phyloP scores from a whole-genome alignment of 2,329 filamentous ascomycete genomes.

The Rhynchosporium secalis region DNA sequence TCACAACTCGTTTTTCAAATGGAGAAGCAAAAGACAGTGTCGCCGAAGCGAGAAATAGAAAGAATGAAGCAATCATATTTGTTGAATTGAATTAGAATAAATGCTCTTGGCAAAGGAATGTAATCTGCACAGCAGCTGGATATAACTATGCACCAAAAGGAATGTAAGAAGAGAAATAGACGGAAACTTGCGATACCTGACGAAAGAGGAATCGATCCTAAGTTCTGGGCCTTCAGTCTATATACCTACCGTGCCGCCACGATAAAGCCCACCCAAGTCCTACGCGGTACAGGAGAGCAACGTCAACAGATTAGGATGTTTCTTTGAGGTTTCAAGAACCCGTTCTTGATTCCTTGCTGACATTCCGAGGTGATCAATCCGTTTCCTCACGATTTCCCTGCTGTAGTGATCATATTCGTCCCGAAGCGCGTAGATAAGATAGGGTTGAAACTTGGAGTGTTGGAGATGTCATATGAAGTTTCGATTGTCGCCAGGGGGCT shows the following conservation, averaged over 20 bases:
- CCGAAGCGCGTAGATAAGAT: conserved; percentile 4
- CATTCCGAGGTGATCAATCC: conserved; percentile 1
- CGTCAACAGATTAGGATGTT: conserved; percentile 21
- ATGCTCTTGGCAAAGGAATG: conserved; percentile 27
- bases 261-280: not conserved
- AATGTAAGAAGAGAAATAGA: conserved; percentile 12
- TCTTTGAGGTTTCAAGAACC: conserved; percentile 29
- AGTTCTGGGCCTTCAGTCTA: not conserved
- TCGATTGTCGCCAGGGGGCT: conserved; percentile 27
- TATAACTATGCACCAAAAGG: conserved; percentile 4
- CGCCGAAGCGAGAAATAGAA: conserved; percentile 29
- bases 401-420: conserved; percentile 24
- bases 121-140: conserved; percentile 33
- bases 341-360: conserved; percentile 9
- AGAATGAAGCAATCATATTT: conserved; percentile 29
- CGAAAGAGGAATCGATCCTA: conserved; percentile 4
- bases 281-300: conserved; percentile 23
- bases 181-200: conserved; percentile 9
- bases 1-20: conserved; percentile 37
- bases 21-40: conserved; percentile 32
- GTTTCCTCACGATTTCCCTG: not conserved
- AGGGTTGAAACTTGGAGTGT: conserved; percentile 29
- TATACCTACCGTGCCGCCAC: conserved; percentile 1
- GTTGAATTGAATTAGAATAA: conserved; percentile 17
- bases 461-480: conserved; percentile 26